Evolutionary conservation across 352 stramenopile genomes (phyloP).

Genomic region (Pelagophyceae sp.): DNA sequence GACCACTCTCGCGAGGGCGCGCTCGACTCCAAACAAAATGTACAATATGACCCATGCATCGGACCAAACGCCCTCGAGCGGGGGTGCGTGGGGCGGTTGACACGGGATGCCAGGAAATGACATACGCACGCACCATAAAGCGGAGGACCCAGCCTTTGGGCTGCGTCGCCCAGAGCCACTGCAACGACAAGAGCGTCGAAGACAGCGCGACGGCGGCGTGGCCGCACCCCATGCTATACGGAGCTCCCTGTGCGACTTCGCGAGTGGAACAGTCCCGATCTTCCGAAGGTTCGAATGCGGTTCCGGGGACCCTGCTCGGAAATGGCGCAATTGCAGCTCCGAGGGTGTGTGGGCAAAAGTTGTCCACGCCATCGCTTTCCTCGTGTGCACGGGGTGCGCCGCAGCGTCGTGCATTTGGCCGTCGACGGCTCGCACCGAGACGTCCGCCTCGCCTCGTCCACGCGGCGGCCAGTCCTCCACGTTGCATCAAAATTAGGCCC

Average conservation of each 20-base stretch:
- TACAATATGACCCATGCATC: too few relatives aligned
- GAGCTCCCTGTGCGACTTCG: too few relatives aligned
- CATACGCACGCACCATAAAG: slow-evolving; percentile 1
- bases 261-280: too few relatives aligned
- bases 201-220: slow-evolving; percentile 6
- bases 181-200: background rate
- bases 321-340: too few relatives aligned
- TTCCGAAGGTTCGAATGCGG: too few relatives aligned
- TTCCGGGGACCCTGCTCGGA: too few relatives aligned
- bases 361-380: background rate
- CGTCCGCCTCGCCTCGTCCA: background rate
- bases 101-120: too few relatives aligned
- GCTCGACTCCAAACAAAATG: too few relatives aligned
- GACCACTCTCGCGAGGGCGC: too few relatives aligned
- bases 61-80: too few relatives aligned
- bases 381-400: background rate
- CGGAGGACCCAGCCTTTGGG: background rate
- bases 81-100: too few relatives aligned
- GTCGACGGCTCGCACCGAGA: background rate
- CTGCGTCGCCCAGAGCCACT: background rate
- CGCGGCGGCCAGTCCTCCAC: background rate
- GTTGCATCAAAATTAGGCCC: background rate
- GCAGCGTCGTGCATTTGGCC: background rate
- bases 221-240: background rate
- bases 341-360: background rate